Percentiles rank a stretch among this genome's conserved stretches.
Conservation (phyloP, 2,329 filamentous ascomycete species). For the Botryotinia calthae region DNA sequence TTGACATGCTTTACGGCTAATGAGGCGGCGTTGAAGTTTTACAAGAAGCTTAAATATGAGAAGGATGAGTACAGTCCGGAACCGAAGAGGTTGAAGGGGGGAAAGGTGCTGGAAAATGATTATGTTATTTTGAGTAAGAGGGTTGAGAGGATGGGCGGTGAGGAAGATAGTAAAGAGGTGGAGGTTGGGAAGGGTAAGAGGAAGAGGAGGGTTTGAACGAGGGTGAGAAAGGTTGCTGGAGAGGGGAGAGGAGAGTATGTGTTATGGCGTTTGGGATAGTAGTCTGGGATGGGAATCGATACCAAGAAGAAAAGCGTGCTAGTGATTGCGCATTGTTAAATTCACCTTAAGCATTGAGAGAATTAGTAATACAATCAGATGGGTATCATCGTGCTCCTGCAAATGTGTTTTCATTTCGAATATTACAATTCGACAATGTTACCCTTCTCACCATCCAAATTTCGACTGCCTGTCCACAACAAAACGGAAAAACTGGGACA, state of each 20-base stretch:
- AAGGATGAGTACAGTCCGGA: conserved; percentile 55
- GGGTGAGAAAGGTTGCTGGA: neutral
- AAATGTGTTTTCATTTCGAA: neutral
- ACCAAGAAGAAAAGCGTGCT: neutral
- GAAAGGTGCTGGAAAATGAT: conserved; percentile 53
- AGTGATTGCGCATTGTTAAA: neutral
- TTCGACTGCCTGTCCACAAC: neutral
- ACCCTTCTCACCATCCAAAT: neutral
- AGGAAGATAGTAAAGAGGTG: neutral
- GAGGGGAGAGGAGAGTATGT: neutral
- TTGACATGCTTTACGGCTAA: conserved; percentile 70
- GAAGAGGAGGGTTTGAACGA: neutral
- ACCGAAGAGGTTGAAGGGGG: conserved; percentile 52
- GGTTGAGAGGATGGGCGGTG: neutral
- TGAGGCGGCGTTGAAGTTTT: conserved; percentile 55
- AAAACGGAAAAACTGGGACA: neutral
- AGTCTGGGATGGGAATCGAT: neutral
- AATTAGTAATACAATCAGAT: neutral
- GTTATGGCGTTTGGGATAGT: neutral
- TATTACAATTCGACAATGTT: neutral
- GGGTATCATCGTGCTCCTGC: neutral
- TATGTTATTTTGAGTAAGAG: conserved; percentile 59
- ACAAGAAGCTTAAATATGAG: conserved; percentile 57
- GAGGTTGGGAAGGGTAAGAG: neutral
- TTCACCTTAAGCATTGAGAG: neutral